Conservation (phyloP, 2,329 filamentous ascomycete genomes). For the Penicillium verrucosum region DNA sequence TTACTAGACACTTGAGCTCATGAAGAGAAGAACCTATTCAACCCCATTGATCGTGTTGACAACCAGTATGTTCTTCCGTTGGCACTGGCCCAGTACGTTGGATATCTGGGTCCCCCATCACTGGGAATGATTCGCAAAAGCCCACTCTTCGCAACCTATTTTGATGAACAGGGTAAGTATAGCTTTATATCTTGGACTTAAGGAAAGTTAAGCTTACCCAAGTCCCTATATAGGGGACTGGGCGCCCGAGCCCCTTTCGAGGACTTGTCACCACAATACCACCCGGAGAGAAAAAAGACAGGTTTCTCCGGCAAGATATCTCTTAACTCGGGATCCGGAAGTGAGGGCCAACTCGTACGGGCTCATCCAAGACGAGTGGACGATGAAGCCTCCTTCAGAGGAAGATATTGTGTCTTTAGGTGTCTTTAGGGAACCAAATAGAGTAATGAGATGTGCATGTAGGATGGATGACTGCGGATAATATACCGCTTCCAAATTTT, state of each 20-base stretch:
- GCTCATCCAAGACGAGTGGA: not conserved
- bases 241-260: conserved; percentile 3
- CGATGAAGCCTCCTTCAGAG: not conserved
- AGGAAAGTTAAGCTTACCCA: not conserved
- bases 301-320: not conserved
- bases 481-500: too few species aligned
- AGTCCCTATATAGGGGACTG: not conserved
- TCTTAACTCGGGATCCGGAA: conserved; percentile 2
- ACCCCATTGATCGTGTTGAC: not conserved
- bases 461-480: too few species aligned
- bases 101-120: not conserved
- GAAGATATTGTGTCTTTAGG: not conserved
- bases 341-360: not conserved
- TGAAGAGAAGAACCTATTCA: not conserved
- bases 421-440: not conserved
- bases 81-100: not conserved
- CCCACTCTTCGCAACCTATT: not conserved
- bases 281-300: not conserved
- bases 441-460: too few species aligned
- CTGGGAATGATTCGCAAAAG: not conserved
- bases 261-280: conserved; percentile 4
- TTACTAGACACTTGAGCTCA: not conserved
- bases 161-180: not conserved
- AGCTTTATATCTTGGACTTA: too few species aligned
- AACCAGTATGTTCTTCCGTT: not conserved